These are phyloP conservation scores for Penicillium daleae DNA, from an alignment of 495 filamentous ascomycete genomes.

Conservation along the genomic window DNA sequence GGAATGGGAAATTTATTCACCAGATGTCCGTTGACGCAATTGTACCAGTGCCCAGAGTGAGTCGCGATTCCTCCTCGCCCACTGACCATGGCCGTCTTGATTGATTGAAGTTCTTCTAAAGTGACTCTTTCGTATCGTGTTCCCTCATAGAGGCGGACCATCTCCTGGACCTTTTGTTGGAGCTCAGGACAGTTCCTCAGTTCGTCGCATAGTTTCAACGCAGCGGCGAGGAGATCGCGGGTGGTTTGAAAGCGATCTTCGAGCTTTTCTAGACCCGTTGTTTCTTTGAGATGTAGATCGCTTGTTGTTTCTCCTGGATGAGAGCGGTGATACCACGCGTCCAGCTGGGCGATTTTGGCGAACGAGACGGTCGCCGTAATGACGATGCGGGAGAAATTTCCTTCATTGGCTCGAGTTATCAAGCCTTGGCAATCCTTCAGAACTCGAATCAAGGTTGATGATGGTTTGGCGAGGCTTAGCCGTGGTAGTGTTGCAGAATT, in stretches of 20 bases:
- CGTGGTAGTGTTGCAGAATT: neutral
- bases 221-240: constrained; percentile 8
- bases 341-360: constrained; percentile 12
- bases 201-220: constrained; percentile 10
- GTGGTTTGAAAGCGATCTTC: neutral
- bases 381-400: constrained; percentile 15
- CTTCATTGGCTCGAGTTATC: constrained; percentile 14
- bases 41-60: constrained; percentile 27
- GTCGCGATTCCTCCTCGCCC: constrained; percentile 21
- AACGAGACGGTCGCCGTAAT: constrained; percentile 18
- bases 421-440: constrained; percentile 11
- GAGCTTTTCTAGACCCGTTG: neutral
- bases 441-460: neutral
- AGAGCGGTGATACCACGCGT: constrained; percentile 15
- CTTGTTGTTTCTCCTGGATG: neutral
- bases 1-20: constrained; percentile 13
- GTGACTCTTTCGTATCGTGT: constrained; percentile 19
- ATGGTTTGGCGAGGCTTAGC: neutral
- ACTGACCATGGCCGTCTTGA: constrained; percentile 20
- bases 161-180: constrained; percentile 15
- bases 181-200: constrained; percentile 14
- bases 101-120: constrained; percentile 14
- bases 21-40: constrained; percentile 24
- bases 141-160: constrained; percentile 13
- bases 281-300: neutral